Evolutionary conservation across 176 grass and related monocot genomes (phyloP).

Genomic region (Tillandsia leiboldiana): DNA sequence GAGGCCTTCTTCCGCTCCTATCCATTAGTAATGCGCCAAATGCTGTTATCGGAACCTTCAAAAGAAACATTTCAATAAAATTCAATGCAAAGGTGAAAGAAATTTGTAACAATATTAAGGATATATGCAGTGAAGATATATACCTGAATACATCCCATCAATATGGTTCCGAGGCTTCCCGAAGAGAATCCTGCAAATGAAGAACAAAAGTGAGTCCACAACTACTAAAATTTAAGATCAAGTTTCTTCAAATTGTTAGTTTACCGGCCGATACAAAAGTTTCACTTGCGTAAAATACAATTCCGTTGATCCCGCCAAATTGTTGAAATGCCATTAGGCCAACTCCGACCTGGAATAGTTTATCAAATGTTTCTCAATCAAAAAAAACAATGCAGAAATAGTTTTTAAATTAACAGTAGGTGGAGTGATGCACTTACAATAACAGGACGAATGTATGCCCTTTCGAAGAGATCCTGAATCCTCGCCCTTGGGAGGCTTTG

Average conservation of each 20-base stretch:
- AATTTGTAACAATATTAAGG: constrained; percentile 12
- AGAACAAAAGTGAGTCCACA: not conserved
- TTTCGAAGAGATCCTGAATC: constrained; percentile 42
- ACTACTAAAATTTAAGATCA: not conserved
- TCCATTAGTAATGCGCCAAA: constrained; percentile 46
- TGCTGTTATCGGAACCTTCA: constrained; percentile 33
- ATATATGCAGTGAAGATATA: not conserved
- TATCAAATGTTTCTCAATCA: not conserved
- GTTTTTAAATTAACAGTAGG: not conserved
- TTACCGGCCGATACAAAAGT: constrained; percentile 64
- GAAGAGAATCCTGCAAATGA: constrained; percentile 41
- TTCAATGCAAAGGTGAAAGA: not conserved
- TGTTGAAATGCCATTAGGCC: constrained; percentile 69
- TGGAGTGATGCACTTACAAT: constrained; percentile 24
- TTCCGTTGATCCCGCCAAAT: constrained; percentile 54
- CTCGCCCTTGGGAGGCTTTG: constrained; percentile 36
- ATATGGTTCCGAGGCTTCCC: constrained; percentile 50
- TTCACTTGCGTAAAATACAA: constrained; percentile 53
- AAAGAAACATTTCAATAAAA: not conserved
- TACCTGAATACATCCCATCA: constrained; percentile 47
- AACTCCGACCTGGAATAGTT: constrained; percentile 22
- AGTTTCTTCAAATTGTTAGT: not conserved
- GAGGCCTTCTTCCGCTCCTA: constrained; percentile 42
- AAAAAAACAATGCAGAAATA: not conserved
- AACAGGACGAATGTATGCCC: constrained; percentile 31